These are phyloP conservation scores for Vitis cinerea DNA, from an alignment of 164 flowering plant genomes.

Conservation along the genomic window DNA sequence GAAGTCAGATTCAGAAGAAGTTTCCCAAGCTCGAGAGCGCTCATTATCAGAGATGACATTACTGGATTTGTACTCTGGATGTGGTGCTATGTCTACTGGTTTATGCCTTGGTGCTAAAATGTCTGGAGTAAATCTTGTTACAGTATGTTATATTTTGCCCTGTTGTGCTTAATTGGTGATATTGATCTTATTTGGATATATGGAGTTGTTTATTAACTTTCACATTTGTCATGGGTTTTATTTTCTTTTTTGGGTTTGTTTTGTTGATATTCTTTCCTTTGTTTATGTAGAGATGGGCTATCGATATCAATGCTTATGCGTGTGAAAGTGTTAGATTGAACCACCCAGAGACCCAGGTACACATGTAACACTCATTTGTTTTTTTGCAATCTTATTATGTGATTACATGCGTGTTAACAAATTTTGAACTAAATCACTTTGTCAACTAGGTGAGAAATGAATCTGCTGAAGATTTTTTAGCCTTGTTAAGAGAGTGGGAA, in stretches of 20 bases:
- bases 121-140: conserved; percentile 53
- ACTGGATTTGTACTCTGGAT: conserved; percentile 78
- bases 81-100: conserved; percentile 96
- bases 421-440: background rate
- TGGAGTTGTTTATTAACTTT: background rate
- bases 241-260: background rate
- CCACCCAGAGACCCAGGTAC: conserved; percentile 82
- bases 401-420: background rate
- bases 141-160: conserved; percentile 43
- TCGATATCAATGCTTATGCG: conserved; percentile 71
- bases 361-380: background rate
- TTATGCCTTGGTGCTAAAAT: conserved; percentile 69
- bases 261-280: background rate
- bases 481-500: conserved; percentile 64
- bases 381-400: background rate
- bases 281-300: conserved; percentile 76
- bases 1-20: conserved; percentile 12
- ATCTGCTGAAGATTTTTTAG: conserved; percentile 60
- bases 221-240: background rate
- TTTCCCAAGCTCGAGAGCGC: background rate
- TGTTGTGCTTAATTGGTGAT: background rate
- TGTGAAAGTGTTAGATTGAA: conserved; percentile 63
- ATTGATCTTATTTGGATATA: too few species aligned
- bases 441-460: conserved; percentile 72
- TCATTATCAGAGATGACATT: conserved; percentile 30